These are phyloP conservation scores for Raffaelea albimanens DNA, from an alignment of 2,329 filamentous ascomycete species.

Conservation along the genomic window DNA sequence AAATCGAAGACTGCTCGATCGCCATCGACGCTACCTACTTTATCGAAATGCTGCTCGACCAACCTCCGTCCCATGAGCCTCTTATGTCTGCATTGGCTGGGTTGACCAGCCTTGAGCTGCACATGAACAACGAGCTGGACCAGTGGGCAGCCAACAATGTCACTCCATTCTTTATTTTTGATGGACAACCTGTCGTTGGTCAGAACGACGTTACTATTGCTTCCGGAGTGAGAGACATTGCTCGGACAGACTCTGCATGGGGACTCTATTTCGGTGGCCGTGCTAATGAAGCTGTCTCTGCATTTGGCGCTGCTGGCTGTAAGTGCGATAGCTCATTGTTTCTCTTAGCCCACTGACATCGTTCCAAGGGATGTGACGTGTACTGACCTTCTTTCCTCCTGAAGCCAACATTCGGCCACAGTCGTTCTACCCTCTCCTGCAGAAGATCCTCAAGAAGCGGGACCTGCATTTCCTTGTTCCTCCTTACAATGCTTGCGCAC, in stretches of 20 bases:
- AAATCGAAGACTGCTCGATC: constrained; percentile 65
- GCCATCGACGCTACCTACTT: constrained; percentile 89
- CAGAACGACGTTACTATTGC: constrained; percentile 62
- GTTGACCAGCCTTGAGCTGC: constrained; percentile 66
- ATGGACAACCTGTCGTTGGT: constrained; percentile 71
- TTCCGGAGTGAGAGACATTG: constrained; percentile 54
- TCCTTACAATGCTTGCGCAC: constrained; percentile 78
- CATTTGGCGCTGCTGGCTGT: constrained; percentile 65
- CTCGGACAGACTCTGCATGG: constrained; percentile 75
- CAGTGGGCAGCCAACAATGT: constrained; percentile 61
- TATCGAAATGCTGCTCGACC: constrained; percentile 67
- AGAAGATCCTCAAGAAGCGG: constrained; percentile 60
- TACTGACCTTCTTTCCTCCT: constrained; percentile 1
- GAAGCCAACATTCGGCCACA: constrained; percentile 65
- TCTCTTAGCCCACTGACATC: constrained; percentile 19
- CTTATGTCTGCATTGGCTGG: constrained; percentile 85
- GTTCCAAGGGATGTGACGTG: too few species aligned
- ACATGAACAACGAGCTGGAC: constrained; percentile 69
- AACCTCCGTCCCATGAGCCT: constrained; percentile 66
- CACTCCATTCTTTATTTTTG: constrained; percentile 82
- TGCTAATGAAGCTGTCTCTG: constrained; percentile 69
- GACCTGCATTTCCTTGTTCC: constrained; percentile 70
- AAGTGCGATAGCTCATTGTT: too few species aligned
- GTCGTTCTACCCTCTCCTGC: constrained; percentile 67
- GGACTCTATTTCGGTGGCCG: constrained; percentile 72